Conservation (phyloP, 169 alveolate species). For the Plasmodium gaboni region DNA sequence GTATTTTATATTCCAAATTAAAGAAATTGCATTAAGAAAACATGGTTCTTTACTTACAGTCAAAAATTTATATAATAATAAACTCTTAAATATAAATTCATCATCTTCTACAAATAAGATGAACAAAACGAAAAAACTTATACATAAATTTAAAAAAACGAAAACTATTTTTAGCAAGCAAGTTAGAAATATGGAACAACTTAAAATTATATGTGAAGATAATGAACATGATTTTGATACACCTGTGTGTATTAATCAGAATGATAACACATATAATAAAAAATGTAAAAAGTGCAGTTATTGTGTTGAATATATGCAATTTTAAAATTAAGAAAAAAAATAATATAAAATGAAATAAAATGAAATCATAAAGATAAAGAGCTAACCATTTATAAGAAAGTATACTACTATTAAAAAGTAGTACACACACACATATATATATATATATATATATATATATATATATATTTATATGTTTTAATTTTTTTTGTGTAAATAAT, state of each 20-base stretch:
- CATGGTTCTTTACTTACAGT: constrained; percentile 46
- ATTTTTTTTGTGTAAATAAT: neutral
- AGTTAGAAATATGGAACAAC: constrained; percentile 7
- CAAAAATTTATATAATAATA: constrained; percentile 22
- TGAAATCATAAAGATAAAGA: neutral
- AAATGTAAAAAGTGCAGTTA: constrained; percentile 40
- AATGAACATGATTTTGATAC: constrained; percentile 42
- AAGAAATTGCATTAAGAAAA: constrained; percentile 72
- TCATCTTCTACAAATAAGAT: neutral
- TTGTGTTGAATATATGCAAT: constrained; percentile 45
- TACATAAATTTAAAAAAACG: constrained; percentile 37
- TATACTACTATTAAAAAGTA: neutral
- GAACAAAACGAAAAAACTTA: constrained; percentile 3
- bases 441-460: neutral
- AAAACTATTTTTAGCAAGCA: constrained; percentile 53
- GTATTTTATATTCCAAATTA: constrained; percentile 62
- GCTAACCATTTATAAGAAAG: neutral
- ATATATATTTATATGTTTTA: neutral
- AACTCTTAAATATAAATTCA: constrained; percentile 21
- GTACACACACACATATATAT: neutral
- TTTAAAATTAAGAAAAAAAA: constrained; percentile 1
- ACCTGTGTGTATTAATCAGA: constrained; percentile 28
- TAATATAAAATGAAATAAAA: neutral
- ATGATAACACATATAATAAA: constrained; percentile 31
- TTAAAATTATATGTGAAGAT: constrained; percentile 65